Conservation (phyloP, 495 filamentous ascomycete genomes). For the Hapsidospora chrysogenum region DNA sequence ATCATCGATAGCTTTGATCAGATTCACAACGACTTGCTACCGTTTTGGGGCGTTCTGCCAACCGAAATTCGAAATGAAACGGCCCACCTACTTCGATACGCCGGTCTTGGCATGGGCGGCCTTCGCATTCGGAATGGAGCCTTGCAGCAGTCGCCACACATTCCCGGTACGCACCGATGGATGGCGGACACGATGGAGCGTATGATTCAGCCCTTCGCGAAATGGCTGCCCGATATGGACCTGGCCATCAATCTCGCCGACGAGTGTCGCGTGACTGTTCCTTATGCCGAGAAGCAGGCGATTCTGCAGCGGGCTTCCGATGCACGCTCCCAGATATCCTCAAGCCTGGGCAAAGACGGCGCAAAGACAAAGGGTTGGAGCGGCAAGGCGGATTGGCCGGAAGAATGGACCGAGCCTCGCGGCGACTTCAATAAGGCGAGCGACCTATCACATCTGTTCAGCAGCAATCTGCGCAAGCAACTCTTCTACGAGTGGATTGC, state of each 20-base stretch:
- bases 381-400: slow-evolving; percentile 29
- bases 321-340: no score
- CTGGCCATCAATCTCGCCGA: slow-evolving; percentile 86
- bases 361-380: slow-evolving; percentile 15
- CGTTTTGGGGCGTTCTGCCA: slow-evolving; percentile 73
- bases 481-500: slow-evolving; percentile 1
- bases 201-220: slow-evolving; percentile 62
- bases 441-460: background rate
- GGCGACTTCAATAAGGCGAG: background rate
- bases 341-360: no score
- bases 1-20: slow-evolving; percentile 83
- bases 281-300: slow-evolving; percentile 58
- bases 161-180: slow-evolving; percentile 49
- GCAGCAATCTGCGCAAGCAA: background rate
- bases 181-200: slow-evolving; percentile 49
- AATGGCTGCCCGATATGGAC: slow-evolving; percentile 85
- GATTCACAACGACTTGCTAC: slow-evolving; percentile 60
- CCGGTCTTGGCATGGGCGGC: slow-evolving; percentile 60
- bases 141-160: slow-evolving; percentile 39
- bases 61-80: slow-evolving; percentile 54
- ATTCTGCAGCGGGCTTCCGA: no score
- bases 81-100: slow-evolving; percentile 56
- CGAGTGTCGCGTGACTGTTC: slow-evolving; percentile 68
- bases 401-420: background rate
- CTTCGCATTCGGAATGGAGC: slow-evolving; percentile 1